Percentiles rank a stretch among this genome's conserved stretches.
Conservation (phyloP, 1,139 yeast species). For the Lodderomyces metapsilosis region DNA sequence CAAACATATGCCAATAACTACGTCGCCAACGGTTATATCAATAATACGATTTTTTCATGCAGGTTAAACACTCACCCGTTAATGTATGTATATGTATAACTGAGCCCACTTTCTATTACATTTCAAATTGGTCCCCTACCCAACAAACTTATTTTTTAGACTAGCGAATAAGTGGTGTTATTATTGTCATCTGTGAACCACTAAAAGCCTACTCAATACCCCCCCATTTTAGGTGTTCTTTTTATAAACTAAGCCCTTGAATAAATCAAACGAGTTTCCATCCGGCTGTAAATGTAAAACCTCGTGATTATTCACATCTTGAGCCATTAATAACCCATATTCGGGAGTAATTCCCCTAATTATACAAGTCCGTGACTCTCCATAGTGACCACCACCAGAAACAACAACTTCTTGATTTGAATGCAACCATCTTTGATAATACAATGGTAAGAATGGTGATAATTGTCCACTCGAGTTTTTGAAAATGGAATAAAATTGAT, state of each 20-base stretch:
- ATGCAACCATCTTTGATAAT: conserved; percentile 88
- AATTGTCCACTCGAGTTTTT: conserved; percentile 69
- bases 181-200: too few species aligned
- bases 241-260: conserved; percentile 83
- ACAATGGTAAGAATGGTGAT: conserved; percentile 63
- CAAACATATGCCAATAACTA: too few species aligned
- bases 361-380: conserved; percentile 45
- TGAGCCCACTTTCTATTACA: too few species aligned
- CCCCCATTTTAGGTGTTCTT: conserved; percentile 38
- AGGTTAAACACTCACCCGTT: too few species aligned
- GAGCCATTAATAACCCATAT: conserved; percentile 78
- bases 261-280: conserved; percentile 95
- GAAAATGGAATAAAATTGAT: conserved; percentile 59
- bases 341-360: conserved; percentile 81
- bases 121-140: too few species aligned
- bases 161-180: too few species aligned
- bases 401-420: conserved; percentile 62
- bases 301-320: conserved; percentile 61
- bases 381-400: conserved; percentile 37
- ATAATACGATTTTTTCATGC: too few species aligned
- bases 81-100: too few species aligned
- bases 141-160: too few species aligned
- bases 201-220: too few species aligned
- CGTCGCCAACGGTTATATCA: too few species aligned
- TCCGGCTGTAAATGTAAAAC: conserved; percentile 84